phyloP scores from a whole-genome alignment of 75 land plant genomes.

The Ceratopteris richardii region DNA sequence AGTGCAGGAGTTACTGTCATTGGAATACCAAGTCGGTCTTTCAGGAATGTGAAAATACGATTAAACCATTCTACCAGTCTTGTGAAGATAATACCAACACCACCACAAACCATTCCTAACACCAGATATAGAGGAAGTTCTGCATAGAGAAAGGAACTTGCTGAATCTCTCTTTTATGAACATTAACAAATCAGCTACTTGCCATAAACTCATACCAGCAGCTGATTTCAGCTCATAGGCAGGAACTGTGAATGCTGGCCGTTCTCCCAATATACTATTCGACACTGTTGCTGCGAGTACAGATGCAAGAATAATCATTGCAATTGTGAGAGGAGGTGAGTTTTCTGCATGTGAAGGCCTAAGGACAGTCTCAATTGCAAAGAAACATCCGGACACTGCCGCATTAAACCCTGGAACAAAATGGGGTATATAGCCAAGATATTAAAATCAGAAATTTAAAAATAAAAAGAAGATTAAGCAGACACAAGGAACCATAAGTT shows the following conservation, averaged over 20 bases:
- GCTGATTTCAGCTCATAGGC: slow-evolving; percentile 96
- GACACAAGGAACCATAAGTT: no score
- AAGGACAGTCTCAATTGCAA: slow-evolving; percentile 96
- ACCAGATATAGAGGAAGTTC: slow-evolving; percentile 91
- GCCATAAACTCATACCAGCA: slow-evolving; percentile 48
- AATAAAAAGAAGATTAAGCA: no score
- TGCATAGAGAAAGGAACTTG: slow-evolving; percentile 22
- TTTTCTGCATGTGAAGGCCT: slow-evolving; percentile 97
- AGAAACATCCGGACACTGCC: slow-evolving; percentile 92
- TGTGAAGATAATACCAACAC: slow-evolving; percentile 82
- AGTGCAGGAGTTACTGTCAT: slow-evolving; percentile 82
- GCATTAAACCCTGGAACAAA: slow-evolving; percentile 85
- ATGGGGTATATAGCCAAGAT: no score
- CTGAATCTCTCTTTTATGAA: no score
- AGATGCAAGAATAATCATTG: slow-evolving; percentile 98
- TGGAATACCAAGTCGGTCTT: slow-evolving; percentile 74
- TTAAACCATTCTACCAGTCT: slow-evolving; percentile 83
- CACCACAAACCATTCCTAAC: slow-evolving; percentile 95
- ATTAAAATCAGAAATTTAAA: no score
- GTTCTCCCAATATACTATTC: slow-evolving; percentile 76
- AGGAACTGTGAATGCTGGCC: slow-evolving; percentile 87
- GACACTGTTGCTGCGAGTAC: slow-evolving; percentile 96
- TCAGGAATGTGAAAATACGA: slow-evolving; percentile 53
- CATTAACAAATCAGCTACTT: not conserved
- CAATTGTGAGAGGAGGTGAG: slow-evolving; percentile 95